Percentiles rank a stretch among this genome's conserved stretches.
Conservation (phyloP, 2,329 filamentous ascomycete species). For the Paracorniculantispora psalliotae region DNA sequence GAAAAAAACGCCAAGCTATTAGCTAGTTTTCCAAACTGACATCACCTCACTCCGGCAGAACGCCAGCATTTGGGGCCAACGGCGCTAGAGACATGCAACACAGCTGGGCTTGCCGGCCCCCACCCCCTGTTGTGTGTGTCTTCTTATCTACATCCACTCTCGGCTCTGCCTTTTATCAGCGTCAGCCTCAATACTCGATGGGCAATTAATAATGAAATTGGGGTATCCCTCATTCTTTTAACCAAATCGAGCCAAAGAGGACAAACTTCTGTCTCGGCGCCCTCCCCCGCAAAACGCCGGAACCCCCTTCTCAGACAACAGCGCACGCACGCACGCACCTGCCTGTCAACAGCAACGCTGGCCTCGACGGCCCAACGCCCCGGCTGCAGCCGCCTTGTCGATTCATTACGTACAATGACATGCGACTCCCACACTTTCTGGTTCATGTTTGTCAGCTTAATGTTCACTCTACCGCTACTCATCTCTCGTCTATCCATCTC, state of each 20-base stretch:
- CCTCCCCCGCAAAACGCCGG: not conserved
- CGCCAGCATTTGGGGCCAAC: no score
- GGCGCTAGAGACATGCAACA: not conserved
- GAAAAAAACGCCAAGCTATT: no score
- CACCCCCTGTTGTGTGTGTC: not conserved
- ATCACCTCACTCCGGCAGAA: no score
- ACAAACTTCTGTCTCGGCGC: not conserved
- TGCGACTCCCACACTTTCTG: not conserved
- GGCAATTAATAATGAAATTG: not conserved
- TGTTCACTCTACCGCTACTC: not conserved
- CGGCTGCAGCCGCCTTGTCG: not conserved
- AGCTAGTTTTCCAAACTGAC: no score
- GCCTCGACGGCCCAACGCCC: not conserved
- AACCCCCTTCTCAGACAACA: not conserved
- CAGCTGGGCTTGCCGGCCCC: not conserved
- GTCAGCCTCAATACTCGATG: not conserved
- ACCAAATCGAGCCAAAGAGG: not conserved
- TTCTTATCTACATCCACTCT: slow-evolving; percentile 11
- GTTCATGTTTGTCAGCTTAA: not conserved
- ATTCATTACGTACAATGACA: slow-evolving; percentile 10
- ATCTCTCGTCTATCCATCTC: not conserved
- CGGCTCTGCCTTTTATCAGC: slow-evolving; percentile 2
- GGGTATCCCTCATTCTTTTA: no score
- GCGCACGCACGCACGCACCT: not conserved
- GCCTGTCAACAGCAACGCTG: not conserved